Conservation (phyloP, 208 protist genomes). For the Leishmania major region DNA sequence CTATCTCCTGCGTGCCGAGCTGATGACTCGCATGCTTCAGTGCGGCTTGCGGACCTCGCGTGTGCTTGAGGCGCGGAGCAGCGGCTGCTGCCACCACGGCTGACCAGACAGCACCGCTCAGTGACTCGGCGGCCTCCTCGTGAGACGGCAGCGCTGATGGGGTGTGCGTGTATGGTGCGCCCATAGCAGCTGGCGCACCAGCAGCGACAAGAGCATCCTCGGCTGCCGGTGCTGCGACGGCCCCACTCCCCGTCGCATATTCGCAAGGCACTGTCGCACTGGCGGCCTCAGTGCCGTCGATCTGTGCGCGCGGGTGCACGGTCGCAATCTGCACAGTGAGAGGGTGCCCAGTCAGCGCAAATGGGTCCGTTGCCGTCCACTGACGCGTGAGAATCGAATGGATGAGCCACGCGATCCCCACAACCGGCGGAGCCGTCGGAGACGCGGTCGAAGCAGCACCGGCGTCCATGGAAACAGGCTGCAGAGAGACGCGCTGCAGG, state of each 20-base stretch:
- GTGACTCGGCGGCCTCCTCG: background rate
- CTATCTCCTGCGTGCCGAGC: slow-evolving; percentile 43
- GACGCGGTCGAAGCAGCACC: background rate
- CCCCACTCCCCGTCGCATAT: background rate
- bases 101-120: slow-evolving; percentile 9
- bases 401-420: slow-evolving; percentile 66
- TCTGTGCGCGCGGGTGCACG: background rate
- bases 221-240: background rate
- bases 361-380: slow-evolving; percentile 32
- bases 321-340: slow-evolving; percentile 11
- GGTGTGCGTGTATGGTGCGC: background rate
- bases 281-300: background rate
- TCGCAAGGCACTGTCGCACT: too few species aligned
- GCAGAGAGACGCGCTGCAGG: slow-evolving; percentile 29
- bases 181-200: background rate
- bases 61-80: slow-evolving; percentile 15
- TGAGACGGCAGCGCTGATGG: background rate
- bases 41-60: slow-evolving; percentile 31
- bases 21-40: slow-evolving; percentile 44
- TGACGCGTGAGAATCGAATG: slow-evolving; percentile 56
- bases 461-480: background rate
- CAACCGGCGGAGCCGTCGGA: slow-evolving; percentile 23
- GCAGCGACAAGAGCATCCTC: background rate
- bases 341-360: slow-evolving; percentile 27
- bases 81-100: slow-evolving; percentile 3